Percentiles rank a stretch among this genome's conserved stretches.
These are phyloP conservation scores for Taiozyma onychis DNA, from an alignment of 1,139 yeast genomes.

Conservation along the genomic window DNA sequence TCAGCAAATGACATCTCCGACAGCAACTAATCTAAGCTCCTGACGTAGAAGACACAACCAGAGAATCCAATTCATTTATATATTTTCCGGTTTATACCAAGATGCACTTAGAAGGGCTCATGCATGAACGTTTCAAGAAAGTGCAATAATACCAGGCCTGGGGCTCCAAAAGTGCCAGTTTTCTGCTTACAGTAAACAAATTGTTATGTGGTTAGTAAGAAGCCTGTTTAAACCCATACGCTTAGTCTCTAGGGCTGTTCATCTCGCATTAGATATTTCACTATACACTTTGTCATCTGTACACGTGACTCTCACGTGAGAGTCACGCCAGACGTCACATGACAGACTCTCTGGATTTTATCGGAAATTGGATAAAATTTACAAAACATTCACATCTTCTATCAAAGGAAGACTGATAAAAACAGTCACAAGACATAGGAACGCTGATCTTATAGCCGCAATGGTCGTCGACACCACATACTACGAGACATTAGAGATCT, in stretches of 20 bases:
- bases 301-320: background rate
- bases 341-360: background rate
- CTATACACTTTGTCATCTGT: background rate
- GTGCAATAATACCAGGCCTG: no score
- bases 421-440: background rate
- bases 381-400: background rate
- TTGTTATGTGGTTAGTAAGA: no score
- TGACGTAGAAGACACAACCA: background rate
- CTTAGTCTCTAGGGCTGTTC: no score
- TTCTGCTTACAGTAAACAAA: no score
- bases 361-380: background rate
- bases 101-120: background rate
- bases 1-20: constrained; percentile 9
- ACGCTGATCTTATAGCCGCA: background rate
- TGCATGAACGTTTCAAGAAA: background rate
- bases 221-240: no score
- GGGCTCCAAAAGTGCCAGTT: no score
- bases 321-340: background rate
- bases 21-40: background rate
- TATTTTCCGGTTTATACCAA: background rate
- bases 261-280: background rate
- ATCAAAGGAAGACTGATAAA: background rate
- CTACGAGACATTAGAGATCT: constrained; percentile 68
- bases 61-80: background rate
- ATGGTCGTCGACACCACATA: constrained; percentile 90